A percentile compares a stretch with the other conserved stretches of the same genome.
Evolutionary conservation across 1,284 basidiomycete genomes (phyloP).

Genomic region (Malassezia sympodialis): DNA sequence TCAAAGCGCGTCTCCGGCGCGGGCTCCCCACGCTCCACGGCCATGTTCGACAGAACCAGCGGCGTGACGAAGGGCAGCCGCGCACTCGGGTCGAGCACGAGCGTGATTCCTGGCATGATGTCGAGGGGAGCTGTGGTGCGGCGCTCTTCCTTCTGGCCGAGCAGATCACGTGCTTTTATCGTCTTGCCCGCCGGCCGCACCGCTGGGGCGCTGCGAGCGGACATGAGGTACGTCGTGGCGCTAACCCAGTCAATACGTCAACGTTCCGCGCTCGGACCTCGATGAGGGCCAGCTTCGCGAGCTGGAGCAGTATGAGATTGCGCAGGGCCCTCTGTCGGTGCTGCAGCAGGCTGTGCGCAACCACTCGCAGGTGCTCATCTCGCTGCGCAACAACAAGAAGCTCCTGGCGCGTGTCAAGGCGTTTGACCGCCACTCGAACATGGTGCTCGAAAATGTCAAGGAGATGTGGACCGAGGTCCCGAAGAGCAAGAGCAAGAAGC

Average conservation of each 20-base stretch:
- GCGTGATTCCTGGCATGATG: constrained; percentile 3
- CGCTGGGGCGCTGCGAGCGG: background rate
- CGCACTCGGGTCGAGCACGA: constrained; percentile 18
- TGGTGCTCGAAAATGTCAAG: constrained; percentile 56
- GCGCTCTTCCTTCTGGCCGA: background rate
- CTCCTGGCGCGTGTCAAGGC: constrained; percentile 93
- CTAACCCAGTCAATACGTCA: constrained; percentile 76
- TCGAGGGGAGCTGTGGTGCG: background rate
- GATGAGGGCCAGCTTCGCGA: constrained; percentile 91
- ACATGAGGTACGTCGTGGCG: background rate
- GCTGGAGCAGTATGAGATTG: constrained; percentile 57
- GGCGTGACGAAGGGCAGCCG: constrained; percentile 17
- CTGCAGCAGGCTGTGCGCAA: constrained; percentile 95
- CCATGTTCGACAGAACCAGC: constrained; percentile 14
- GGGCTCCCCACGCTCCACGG: constrained; percentile 1
- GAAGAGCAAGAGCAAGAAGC: constrained; percentile 96
- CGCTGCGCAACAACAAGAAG: constrained; percentile 96
- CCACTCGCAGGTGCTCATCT: constrained; percentile 93
- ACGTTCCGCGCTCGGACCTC: constrained; percentile 91
- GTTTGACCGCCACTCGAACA: constrained; percentile 96
- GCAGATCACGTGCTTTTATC: background rate
- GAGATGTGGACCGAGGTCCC: constrained; percentile 98
- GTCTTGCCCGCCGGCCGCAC: background rate
- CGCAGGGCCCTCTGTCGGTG: constrained; percentile 77
- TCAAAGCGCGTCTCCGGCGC: constrained; percentile 21